Evolutionary conservation across 2,329 filamentous ascomycete genomes (phyloP).

Genomic region (Leptoxyphium fumago): DNA sequence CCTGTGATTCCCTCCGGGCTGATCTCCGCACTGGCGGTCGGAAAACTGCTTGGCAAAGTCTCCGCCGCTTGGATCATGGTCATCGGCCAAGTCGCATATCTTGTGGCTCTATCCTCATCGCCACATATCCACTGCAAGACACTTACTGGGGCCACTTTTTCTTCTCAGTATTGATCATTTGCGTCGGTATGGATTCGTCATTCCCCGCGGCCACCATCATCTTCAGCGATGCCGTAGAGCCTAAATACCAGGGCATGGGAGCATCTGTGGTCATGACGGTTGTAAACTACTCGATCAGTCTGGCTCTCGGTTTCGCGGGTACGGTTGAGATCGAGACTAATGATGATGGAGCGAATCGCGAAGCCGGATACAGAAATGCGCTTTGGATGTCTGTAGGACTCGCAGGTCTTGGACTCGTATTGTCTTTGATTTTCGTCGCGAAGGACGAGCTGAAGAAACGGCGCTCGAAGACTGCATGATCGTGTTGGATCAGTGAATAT

Average conservation of each 20-base stretch:
- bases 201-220: constrained; percentile 17
- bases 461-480: too few species aligned
- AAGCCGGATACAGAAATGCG: constrained; percentile 10
- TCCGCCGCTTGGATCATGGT: constrained; percentile 25
- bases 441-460: too few species aligned
- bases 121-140: constrained; percentile 19
- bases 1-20: constrained; percentile 22
- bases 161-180: constrained; percentile 21
- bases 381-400: too few species aligned
- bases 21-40: constrained; percentile 21
- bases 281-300: constrained; percentile 19
- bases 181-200: constrained; percentile 20
- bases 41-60: constrained; percentile 24
- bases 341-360: constrained; percentile 1
- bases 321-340: constrained; percentile 9
- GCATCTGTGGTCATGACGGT: constrained; percentile 21
- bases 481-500: too few species aligned
- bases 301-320: constrained; percentile 11
- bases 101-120: constrained; percentile 18
- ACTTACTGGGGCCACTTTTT: constrained; percentile 24
- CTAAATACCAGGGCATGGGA: constrained; percentile 16
- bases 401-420: too few species aligned
- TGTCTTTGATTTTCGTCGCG: too few species aligned
- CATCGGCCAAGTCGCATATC: constrained; percentile 22
- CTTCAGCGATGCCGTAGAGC: constrained; percentile 14